These are phyloP conservation scores for Rauvolfia tetraphylla DNA, from an alignment of 257 asterid genomes.

Conservation along the genomic window DNA sequence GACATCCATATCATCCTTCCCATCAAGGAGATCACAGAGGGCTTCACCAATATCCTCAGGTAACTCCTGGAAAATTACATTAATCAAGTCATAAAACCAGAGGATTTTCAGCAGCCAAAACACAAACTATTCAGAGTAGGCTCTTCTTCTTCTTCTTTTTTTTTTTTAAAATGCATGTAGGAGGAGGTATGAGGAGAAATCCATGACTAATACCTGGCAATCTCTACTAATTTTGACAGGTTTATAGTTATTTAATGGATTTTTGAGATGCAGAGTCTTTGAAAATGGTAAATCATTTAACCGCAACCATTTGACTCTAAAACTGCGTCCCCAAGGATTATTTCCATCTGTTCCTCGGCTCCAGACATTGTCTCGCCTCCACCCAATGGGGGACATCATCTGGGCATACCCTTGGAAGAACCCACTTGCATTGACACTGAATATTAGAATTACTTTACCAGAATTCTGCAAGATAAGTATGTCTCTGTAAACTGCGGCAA, in stretches of 20 bases:
- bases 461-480: slow-evolving; percentile 66
- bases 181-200: not conserved
- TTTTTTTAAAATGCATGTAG: not conserved
- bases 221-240: slow-evolving; percentile 98
- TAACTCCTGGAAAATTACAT: slow-evolving; percentile 62
- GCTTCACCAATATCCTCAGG: slow-evolving; percentile 89
- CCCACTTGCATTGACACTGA: slow-evolving; percentile 97
- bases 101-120: slow-evolving; percentile 3
- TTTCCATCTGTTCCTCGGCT: slow-evolving; percentile 67
- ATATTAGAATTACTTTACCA: slow-evolving; percentile 88
- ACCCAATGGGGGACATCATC: slow-evolving; percentile 85
- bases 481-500: slow-evolving; percentile 8
- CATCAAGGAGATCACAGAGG: slow-evolving; percentile 89
- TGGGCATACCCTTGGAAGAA: slow-evolving; percentile 99
- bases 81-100: slow-evolving; percentile 27
- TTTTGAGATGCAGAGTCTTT: slow-evolving; percentile 85
- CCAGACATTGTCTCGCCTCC: slow-evolving; percentile 86
- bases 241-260: slow-evolving; percentile 84
- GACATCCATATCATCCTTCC: slow-evolving; percentile 43
- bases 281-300: slow-evolving; percentile 77
- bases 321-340: slow-evolving; percentile 91
- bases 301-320: slow-evolving; percentile 81
- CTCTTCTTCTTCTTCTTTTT: not conserved
- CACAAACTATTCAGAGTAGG: not conserved
- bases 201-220: slow-evolving; percentile 60